phyloP scores from a whole-genome alignment of 208 protist genomes.

The Trypanosoma grayi region DNA sequence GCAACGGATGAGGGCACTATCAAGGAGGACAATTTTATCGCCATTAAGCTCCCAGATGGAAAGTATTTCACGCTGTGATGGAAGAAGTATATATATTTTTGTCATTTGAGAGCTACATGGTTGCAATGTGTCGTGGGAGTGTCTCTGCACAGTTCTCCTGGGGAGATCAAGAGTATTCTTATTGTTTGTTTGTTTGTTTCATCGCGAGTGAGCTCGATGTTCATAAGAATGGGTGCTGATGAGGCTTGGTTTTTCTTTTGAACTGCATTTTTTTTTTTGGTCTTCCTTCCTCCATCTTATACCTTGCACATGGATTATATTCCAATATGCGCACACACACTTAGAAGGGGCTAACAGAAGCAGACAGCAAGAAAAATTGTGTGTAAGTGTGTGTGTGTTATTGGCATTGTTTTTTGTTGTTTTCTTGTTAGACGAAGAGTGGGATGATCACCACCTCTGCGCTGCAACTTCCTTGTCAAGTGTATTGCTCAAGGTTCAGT shows the following conservation, averaged over 20 bases:
- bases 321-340: too few relatives aligned
- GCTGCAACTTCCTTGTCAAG: conserved; percentile 65
- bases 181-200: too few relatives aligned
- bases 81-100: too few relatives aligned
- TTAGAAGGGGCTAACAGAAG: too few relatives aligned
- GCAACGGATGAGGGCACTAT: conserved; percentile 40
- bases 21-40: conserved; percentile 11
- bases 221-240: too few relatives aligned
- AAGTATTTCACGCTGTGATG: conserved; percentile 18
- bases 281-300: neutral
- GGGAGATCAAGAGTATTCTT: too few relatives aligned
- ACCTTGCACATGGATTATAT: too few relatives aligned
- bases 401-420: conserved; percentile 10
- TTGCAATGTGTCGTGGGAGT: too few relatives aligned
- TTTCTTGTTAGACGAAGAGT: conserved; percentile 3
- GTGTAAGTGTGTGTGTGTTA: neutral
- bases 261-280: neutral
- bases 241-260: neutral
- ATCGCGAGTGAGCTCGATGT: too few relatives aligned
- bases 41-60: conserved; percentile 22
- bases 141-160: too few relatives aligned
- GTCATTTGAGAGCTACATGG: too few relatives aligned
- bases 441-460: conserved; percentile 29
- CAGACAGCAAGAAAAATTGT: neutral
- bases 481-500: conserved; percentile 53